These are phyloP conservation scores for Handroanthus guayacan DNA, from an alignment of 257 asterid species.

Conservation along the genomic window DNA sequence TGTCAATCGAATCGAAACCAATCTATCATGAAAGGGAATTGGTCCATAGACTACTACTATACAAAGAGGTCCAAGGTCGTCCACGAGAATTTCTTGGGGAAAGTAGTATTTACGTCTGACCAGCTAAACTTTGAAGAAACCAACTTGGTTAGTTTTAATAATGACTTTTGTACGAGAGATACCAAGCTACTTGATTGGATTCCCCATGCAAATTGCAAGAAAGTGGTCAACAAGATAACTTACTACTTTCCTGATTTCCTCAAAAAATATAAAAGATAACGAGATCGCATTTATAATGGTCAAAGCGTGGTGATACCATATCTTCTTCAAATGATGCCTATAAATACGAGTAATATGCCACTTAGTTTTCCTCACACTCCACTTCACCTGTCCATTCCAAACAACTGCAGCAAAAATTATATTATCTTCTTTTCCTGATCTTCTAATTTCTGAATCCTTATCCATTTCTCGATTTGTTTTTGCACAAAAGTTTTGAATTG, in stretches of 20 bases:
- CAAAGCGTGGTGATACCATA: neutral
- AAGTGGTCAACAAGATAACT: neutral
- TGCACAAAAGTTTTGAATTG: conserved; percentile 11
- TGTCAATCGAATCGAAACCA: too few relatives aligned
- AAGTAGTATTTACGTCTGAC: too few relatives aligned
- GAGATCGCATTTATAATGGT: neutral
- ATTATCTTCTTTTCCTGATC: conserved; percentile 2
- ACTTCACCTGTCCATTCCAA: conserved; percentile 18
- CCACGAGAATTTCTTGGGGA: too few relatives aligned
- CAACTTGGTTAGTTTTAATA: neutral
- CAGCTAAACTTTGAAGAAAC: neutral
- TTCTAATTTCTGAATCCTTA: neutral
- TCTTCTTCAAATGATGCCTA: conserved; percentile 27
- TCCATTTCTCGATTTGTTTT: conserved; percentile 6
- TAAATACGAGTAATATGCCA: conserved; percentile 35
- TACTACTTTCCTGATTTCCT: too few relatives aligned
- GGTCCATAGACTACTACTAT: too few relatives aligned
- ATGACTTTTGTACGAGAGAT: neutral
- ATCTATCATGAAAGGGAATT: too few relatives aligned
- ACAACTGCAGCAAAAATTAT: neutral
- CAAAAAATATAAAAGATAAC: neutral
- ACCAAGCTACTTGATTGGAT: conserved; percentile 1
- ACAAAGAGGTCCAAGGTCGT: too few relatives aligned
- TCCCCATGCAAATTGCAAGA: neutral
- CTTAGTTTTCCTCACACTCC: conserved; percentile 33